A percentile compares a stretch with the other conserved stretches of the same genome.
Evolutionary conservation across 2,329 filamentous ascomycete species (phyloP).

Genomic region (Pseudogymnoascus sp.): DNA sequence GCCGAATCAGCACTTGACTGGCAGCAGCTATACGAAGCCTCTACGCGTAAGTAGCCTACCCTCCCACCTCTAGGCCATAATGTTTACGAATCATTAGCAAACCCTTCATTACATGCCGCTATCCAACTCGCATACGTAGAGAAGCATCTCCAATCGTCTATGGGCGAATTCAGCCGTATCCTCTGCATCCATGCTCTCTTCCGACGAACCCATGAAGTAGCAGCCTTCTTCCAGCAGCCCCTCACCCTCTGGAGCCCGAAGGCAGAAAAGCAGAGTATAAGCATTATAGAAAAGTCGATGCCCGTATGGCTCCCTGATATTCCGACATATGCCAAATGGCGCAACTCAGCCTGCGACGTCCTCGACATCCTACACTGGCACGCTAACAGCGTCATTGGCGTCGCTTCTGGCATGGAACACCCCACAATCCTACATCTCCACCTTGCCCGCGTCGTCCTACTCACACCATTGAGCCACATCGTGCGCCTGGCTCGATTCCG

Average conservation of each 20-base stretch:
- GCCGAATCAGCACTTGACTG: constrained; percentile 29
- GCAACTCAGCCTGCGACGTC: constrained; percentile 36
- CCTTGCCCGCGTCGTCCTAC: constrained; percentile 34
- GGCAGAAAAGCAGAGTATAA: constrained; percentile 30
- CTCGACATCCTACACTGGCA: constrained; percentile 38
- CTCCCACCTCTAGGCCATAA: constrained; percentile 8
- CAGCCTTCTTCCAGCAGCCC: constrained; percentile 36
- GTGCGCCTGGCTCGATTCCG: constrained; percentile 15
- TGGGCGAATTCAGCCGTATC: constrained; percentile 41
- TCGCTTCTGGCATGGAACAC: constrained; percentile 35
- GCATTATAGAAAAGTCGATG: constrained; percentile 19
- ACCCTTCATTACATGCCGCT: constrained; percentile 34
- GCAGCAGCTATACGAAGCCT: constrained; percentile 22
- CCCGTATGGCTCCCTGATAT: constrained; percentile 41
- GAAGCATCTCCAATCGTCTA: constrained; percentile 36
- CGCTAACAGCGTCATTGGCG: constrained; percentile 34
- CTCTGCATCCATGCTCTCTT: constrained; percentile 44
- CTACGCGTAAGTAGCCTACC: constrained; percentile 13
- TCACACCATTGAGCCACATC: constrained; percentile 29
- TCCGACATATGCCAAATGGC: constrained; percentile 39
- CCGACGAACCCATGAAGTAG: constrained; percentile 41
- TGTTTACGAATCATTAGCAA: constrained; percentile 16
- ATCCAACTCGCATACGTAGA: constrained; percentile 41
- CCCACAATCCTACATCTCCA: constrained; percentile 37
- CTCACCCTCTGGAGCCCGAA: constrained; percentile 39